Base-by-base conservation (phyloP, 176 grass and related monocot species). In the Ampelocalamus luodianensis region DNA sequence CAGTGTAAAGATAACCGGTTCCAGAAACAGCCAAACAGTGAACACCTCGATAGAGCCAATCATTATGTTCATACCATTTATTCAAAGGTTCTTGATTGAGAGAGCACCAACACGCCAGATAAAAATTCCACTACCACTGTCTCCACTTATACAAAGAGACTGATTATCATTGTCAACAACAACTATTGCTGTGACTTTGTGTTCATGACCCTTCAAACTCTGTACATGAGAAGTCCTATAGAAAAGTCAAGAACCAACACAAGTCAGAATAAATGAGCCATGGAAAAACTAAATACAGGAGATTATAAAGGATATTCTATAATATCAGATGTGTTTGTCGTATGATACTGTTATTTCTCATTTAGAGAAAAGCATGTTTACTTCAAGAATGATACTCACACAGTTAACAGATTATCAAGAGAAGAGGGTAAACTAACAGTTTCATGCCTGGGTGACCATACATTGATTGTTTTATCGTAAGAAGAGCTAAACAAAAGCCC, bases 401-500 rank as follows among this genome's bases (percentile, higher is more conserved):
- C 10, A 66, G 9, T 54, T 65, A 49, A 44, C 17, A 72, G 38
- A 26, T 32, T 70, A 46, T 53, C 64, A 71, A 71, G 63, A 81
- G 23, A 72, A 72, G 34, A 76, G 8, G 82, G 37, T 62, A 82
- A 39, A 87, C 65, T 40, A 64, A 79, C 44, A 84, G 61, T 22
- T 78, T 59, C 59, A 39, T 93, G 94, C 96, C 93, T 95, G 80
- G 94, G 74, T 73, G 96, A 95, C 96, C 93, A 98, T 67, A 98
- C 81, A 55, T 90, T 95, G 87, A 95, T 98, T 62, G 91, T 95
- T 88, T 98, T 98, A 81, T 98, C 96, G 83, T 93, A 95, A 69
- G 93, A 98, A 89, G 89, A 98, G 83, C 96, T 98, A 89, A 98
- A 98, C 67, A 98, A 83, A 87, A 89, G 91, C 87, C 61, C 93